phyloP scores from a whole-genome alignment of 1,284 basidiomycete species.

The Butyriboletus pseudospeciosus region DNA sequence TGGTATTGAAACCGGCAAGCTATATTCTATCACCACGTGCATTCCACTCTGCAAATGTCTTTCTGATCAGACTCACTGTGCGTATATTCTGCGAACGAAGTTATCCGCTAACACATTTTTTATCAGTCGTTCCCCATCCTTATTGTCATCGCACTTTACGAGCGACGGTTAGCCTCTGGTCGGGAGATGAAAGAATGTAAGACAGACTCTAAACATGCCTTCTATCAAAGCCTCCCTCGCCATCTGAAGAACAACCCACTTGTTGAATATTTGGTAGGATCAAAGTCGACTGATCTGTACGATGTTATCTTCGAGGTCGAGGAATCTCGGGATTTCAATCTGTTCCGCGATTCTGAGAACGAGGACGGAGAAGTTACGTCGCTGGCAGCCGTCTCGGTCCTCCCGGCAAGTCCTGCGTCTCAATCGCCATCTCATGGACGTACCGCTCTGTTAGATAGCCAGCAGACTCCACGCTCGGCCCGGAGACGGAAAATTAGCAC shows the following conservation, averaged over 20 bases:
- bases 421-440: slow-evolving; percentile 4
- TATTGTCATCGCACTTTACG: slow-evolving; percentile 73
- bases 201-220: slow-evolving; percentile 46
- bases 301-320: slow-evolving; percentile 76
- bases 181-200: slow-evolving; percentile 48
- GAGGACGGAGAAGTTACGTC: slow-evolving; percentile 23
- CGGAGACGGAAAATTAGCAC: slow-evolving; percentile 29
- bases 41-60: slow-evolving; percentile 77
- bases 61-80: slow-evolving; percentile 70
- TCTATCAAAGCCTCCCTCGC: slow-evolving; percentile 64
- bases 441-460: slow-evolving; percentile 7
- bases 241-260: slow-evolving; percentile 68
- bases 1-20: slow-evolving; percentile 72
- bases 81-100: neutral
- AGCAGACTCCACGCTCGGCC: slow-evolving; percentile 6
- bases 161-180: slow-evolving; percentile 61
- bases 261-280: slow-evolving; percentile 66
- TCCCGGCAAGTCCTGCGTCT: slow-evolving; percentile 12
- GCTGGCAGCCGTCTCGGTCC: slow-evolving; percentile 7
- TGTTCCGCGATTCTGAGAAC: slow-evolving; percentile 48
- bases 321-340: slow-evolving; percentile 44
- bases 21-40: slow-evolving; percentile 67
- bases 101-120: slow-evolving; percentile 7
- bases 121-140: slow-evolving; percentile 72
- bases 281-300: slow-evolving; percentile 59